phyloP scores from a whole-genome alignment of 768 basidiomycete species.

The Calocybe cyanea region DNA sequence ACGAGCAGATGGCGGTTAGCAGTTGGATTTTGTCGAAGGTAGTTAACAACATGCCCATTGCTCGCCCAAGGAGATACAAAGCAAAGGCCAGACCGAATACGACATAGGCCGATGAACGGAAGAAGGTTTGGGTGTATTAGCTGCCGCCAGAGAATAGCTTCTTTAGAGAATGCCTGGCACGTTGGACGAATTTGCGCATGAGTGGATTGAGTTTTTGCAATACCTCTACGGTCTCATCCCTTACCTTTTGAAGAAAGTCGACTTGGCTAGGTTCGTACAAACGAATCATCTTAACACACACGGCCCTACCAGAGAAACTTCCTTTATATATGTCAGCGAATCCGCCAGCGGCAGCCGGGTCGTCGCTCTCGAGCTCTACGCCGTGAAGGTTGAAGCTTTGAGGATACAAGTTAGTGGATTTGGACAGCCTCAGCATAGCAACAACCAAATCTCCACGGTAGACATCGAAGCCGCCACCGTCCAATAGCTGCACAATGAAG shows the following conservation, averaged over 20 bases:
- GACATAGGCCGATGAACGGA: not conserved
- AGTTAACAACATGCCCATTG: not conserved
- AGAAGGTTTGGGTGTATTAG: not conserved
- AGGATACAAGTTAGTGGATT: not conserved
- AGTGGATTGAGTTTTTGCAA: too few relatives aligned
- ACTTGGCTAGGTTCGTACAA: not conserved
- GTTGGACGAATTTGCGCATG: too few relatives aligned
- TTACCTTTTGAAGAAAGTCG: not conserved
- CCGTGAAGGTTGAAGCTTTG: not conserved
- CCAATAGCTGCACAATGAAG: too few relatives aligned
- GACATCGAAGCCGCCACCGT: too few relatives aligned
- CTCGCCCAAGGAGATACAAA: slow-evolving; percentile 1
- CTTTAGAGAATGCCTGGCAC: not conserved
- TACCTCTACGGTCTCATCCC: too few relatives aligned
- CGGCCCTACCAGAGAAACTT: not conserved
- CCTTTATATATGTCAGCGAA: not conserved
- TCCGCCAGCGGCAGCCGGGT: not conserved
- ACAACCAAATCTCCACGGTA: not conserved
- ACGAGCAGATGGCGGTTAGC: slow-evolving; percentile 20
- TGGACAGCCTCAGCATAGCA: not conserved
- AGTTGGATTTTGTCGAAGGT: not conserved
- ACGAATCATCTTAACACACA: not conserved
- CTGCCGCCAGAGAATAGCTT: not conserved
- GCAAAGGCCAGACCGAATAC: not conserved
- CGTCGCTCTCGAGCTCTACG: not conserved